phyloP scores from a whole-genome alignment of 495 filamentous ascomycete species.

The Pseudoneurospora amorphoporcata region DNA sequence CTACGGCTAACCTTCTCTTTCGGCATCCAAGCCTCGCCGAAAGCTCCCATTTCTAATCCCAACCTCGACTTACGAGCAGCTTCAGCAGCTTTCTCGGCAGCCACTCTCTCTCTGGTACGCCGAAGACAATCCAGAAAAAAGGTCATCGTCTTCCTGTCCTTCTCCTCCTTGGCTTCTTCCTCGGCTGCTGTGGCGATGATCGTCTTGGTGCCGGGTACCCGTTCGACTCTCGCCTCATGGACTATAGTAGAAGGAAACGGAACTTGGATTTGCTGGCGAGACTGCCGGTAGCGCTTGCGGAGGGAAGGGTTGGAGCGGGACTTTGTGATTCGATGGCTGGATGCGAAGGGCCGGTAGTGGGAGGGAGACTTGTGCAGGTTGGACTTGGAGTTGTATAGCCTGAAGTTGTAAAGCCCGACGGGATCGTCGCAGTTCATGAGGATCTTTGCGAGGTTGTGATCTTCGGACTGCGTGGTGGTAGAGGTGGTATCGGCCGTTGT shows the following conservation, averaged over 20 bases:
- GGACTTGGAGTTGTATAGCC: no score
- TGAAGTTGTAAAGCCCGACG: not conserved
- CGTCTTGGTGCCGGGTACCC: not conserved
- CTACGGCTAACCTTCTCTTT: not conserved
- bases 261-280: not conserved
- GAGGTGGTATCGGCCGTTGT: not conserved
- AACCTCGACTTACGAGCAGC: not conserved
- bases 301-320: not conserved
- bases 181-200: not conserved
- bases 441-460: not conserved
- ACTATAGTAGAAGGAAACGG: no score
- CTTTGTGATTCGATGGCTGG: not conserved
- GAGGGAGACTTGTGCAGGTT: not conserved
- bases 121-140: not conserved
- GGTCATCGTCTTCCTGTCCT: not conserved
- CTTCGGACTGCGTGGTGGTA: not conserved
- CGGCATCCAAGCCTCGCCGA: not conserved
- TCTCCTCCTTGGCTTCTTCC: not conserved
- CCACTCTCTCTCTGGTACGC: not conserved
- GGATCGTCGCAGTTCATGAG: not conserved
- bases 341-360: not conserved
- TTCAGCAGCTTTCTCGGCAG: not conserved
- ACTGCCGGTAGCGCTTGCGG: not conserved
- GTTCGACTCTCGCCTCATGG: not conserved
- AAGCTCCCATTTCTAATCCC: not conserved